Percentiles rank a stretch among this genome's conserved stretches.
Conservation (phyloP, 768 basidiomycete genomes). For the Gloeostereum incarnatum region DNA sequence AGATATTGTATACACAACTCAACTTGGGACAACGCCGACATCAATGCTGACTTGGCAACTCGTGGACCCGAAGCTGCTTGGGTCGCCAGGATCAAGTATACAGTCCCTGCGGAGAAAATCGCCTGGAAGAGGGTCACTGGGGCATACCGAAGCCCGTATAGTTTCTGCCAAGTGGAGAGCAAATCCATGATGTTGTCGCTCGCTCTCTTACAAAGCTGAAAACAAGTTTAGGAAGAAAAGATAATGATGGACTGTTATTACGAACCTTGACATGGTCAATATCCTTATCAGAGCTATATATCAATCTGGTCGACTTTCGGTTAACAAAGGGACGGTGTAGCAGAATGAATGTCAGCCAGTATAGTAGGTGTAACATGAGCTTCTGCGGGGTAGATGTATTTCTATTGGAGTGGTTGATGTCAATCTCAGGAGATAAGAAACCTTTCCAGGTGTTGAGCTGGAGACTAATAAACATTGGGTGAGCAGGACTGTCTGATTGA, state of each 20-base stretch:
- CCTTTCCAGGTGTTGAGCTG: slow-evolving; percentile 41
- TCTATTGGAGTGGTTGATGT: slow-evolving; percentile 37
- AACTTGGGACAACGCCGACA: slow-evolving; percentile 30
- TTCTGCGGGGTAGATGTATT: slow-evolving; percentile 42
- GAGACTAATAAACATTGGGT: slow-evolving; percentile 21
- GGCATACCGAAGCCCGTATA: slow-evolving; percentile 49
- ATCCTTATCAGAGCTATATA: slow-evolving; percentile 25
- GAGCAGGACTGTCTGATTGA: background rate
- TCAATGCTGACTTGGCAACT: slow-evolving; percentile 35
- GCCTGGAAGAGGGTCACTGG: slow-evolving; percentile 50
- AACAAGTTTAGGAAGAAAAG: slow-evolving; percentile 12
- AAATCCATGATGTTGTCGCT: slow-evolving; percentile 50
- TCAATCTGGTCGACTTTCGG: slow-evolving; percentile 26
- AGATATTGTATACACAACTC: slow-evolving; percentile 41
- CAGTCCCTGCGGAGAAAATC: slow-evolving; percentile 50
- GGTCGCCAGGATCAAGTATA: slow-evolving; percentile 44
- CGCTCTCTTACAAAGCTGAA: slow-evolving; percentile 40
- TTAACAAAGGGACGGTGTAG: slow-evolving; percentile 50
- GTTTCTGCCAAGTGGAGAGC: slow-evolving; percentile 34
- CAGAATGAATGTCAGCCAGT: slow-evolving; percentile 52
- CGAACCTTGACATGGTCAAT: slow-evolving; percentile 46
- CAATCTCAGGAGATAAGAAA: slow-evolving; percentile 32
- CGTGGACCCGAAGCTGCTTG: slow-evolving; percentile 41
- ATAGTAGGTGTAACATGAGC: slow-evolving; percentile 45
- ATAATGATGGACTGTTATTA: slow-evolving; percentile 9